phyloP scores from a whole-genome alignment of 1,284 basidiomycete species.

The Leccinum angustisporum region DNA sequence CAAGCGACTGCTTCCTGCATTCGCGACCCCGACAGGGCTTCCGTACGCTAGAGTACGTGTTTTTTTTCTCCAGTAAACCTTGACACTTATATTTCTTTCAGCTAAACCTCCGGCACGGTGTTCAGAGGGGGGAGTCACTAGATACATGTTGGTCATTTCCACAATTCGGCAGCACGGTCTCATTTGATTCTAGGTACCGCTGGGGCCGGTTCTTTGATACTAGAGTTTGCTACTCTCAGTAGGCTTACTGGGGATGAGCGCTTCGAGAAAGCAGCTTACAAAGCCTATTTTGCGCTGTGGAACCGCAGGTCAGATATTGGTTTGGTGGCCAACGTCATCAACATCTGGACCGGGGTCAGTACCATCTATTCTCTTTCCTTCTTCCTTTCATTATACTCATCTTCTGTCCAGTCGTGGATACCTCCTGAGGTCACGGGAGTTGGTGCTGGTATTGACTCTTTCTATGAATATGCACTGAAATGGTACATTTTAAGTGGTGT shows the following conservation, averaged over 20 bases:
- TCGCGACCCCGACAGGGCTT: slow-evolving; percentile 83
- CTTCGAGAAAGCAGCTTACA: slow-evolving; percentile 82
- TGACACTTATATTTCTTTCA: slow-evolving; percentile 29
- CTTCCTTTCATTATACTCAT: slow-evolving; percentile 5
- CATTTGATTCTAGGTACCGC: slow-evolving; percentile 64
- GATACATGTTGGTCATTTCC: slow-evolving; percentile 68
- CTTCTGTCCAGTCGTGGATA: slow-evolving; percentile 55
- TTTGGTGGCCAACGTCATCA: slow-evolving; percentile 87
- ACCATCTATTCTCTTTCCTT: not conserved
- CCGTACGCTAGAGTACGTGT: slow-evolving; percentile 78
- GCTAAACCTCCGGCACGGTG: slow-evolving; percentile 76
- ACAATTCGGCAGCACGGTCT: slow-evolving; percentile 11
- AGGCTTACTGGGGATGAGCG: slow-evolving; percentile 83
- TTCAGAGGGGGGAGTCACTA: slow-evolving; percentile 65
- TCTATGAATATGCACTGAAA: slow-evolving; percentile 89
- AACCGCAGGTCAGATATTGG: slow-evolving; percentile 81
- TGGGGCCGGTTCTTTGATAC: slow-evolving; percentile 86
- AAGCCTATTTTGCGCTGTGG: slow-evolving; percentile 91
- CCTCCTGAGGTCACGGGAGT: slow-evolving; percentile 76
- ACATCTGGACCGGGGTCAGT: slow-evolving; percentile 74
- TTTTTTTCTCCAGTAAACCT: slow-evolving; percentile 6
- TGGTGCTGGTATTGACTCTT: slow-evolving; percentile 91
- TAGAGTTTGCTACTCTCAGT: slow-evolving; percentile 91
- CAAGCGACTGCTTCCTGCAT: slow-evolving; percentile 81
- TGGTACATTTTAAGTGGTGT: slow-evolving; percentile 88